Base-by-base conservation (phyloP, 495 filamentous ascomycete species). In the Aspergillus cavernicola region DNA sequence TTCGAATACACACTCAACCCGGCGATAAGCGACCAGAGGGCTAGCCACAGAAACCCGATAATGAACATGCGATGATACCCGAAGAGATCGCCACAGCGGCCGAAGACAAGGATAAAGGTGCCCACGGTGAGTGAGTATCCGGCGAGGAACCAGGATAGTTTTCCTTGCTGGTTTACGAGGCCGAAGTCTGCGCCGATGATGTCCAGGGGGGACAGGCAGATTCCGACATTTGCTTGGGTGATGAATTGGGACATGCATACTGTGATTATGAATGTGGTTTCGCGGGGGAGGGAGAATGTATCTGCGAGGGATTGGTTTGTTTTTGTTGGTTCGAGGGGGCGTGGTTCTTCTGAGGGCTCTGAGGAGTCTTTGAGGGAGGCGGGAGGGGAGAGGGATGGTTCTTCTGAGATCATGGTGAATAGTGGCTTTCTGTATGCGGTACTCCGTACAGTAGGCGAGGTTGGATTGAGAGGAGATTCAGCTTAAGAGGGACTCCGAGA, bases 31-130 rank as follows among this genome's bases (percentile, higher is more conserved):
- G 75, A 79, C 83, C 83, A 86, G 4, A 84, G 12, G 3, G 73
- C 74, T 33, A 80, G 75, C 82, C 81, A 85, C 13, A 70, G 49
- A 31, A 77, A 83, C 6, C 83, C 83, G 31, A 74, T 66, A 4
- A 81, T 52, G 44, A 84, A 80, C 59, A 86, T 69, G 1, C 62
- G 68, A 50, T 81, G 83, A 58, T 84, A 74, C 13, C 83, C 82
- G 55, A 75, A 80, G 0, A 80, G 54, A 51, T 86, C 83, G 18
- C 83, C 83, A 6, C 82, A 66, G 9, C 82, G 74, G 13, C 83
- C 83, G 9, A 76, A 78, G 20, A 84, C 67, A n/a, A 85, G 67
- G 61, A 86, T 84, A 55, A 86, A 86, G 6, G 82, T 84, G 24
- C 83, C 83, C 16, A 81, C 75, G 0, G 82, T 84, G 36, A 86